Conservation (phyloP, 2,329 filamentous ascomycete species). For the Drechslerella dactyloides region DNA sequence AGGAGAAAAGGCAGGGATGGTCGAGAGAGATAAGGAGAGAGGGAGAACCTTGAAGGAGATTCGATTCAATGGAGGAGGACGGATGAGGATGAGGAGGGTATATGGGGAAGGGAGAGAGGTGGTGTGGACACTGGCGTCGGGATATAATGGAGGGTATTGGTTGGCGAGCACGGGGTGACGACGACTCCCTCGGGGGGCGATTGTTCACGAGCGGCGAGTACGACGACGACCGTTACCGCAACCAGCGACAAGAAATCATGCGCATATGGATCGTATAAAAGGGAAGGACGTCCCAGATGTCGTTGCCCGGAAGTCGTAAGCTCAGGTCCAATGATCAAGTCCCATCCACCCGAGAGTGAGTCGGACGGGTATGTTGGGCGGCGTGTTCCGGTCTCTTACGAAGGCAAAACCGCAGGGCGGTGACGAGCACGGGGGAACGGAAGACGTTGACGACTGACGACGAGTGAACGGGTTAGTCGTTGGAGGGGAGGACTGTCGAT, state of each 20-base stretch:
- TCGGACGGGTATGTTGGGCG: neutral
- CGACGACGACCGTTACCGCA: conserved; percentile 44
- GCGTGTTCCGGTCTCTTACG: neutral
- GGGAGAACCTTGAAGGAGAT: conserved; percentile 23
- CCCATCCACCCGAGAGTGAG: conserved; percentile 31
- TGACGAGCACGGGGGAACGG: neutral
- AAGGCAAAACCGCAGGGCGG: conserved; percentile 31
- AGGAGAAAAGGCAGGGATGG: conserved; percentile 51
- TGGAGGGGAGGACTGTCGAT: neutral
- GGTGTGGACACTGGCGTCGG: conserved; percentile 33
- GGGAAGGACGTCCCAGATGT: conserved; percentile 48
- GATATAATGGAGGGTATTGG: conserved; percentile 19
- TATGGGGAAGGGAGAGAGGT: conserved; percentile 25
- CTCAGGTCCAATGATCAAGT: conserved; percentile 33
- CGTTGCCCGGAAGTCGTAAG: conserved; percentile 51
- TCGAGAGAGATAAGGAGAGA: conserved; percentile 56
- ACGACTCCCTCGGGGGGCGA: conserved; percentile 48
- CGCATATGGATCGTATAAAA: conserved; percentile 47
- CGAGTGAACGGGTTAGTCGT: neutral
- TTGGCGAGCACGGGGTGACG: conserved; percentile 48
- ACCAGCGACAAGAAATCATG: conserved; percentile 27
- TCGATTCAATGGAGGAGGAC: conserved; percentile 55
- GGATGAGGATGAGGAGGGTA: conserved; percentile 37
- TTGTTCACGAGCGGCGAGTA: conserved; percentile 34
- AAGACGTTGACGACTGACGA: conserved; percentile 3